Percentiles rank a stretch among this genome's conserved stretches.
Evolutionary conservation across 2,329 filamentous ascomycete species (phyloP).

Genomic region (Allantophomopsis cytisporea): DNA sequence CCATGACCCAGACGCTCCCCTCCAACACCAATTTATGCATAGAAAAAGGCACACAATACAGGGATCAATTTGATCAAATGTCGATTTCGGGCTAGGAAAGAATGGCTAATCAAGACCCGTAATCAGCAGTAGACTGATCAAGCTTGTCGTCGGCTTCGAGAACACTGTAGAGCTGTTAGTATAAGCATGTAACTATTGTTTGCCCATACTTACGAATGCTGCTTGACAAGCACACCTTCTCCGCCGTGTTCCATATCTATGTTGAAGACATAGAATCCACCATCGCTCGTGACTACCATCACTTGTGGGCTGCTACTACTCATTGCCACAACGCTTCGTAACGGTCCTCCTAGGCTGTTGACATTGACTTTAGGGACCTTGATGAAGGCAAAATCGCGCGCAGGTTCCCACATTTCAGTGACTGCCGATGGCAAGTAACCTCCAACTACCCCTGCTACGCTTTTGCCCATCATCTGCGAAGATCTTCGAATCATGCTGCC

Average conservation of each 20-base stretch:
- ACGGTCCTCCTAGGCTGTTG: conserved; percentile 30
- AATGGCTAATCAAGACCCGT: neutral
- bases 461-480: conserved; percentile 83
- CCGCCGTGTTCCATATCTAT: conserved; percentile 92
- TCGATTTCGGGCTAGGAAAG: too few relatives aligned
- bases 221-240: conserved; percentile 80
- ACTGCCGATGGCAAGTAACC: conserved; percentile 89
- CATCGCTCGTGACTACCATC: conserved; percentile 96
- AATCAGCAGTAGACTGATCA: conserved; percentile 16
- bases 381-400: conserved; percentile 91
- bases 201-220: conserved; percentile 64
- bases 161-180: conserved; percentile 8
- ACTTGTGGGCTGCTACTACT: conserved; percentile 89
- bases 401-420: conserved; percentile 94
- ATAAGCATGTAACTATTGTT: too few relatives aligned
- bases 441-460: conserved; percentile 77
- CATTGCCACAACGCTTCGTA: conserved; percentile 93
- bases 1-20: too few relatives aligned
- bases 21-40: too few relatives aligned
- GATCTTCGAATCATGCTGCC: conserved; percentile 87
- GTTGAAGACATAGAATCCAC: conserved; percentile 87
- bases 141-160: conserved; percentile 18
- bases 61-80: too few relatives aligned
- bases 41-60: too few relatives aligned
- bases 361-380: conserved; percentile 59